Conservation (phyloP, 768 basidiomycete genomes). For the Amylocystis lapponica region DNA sequence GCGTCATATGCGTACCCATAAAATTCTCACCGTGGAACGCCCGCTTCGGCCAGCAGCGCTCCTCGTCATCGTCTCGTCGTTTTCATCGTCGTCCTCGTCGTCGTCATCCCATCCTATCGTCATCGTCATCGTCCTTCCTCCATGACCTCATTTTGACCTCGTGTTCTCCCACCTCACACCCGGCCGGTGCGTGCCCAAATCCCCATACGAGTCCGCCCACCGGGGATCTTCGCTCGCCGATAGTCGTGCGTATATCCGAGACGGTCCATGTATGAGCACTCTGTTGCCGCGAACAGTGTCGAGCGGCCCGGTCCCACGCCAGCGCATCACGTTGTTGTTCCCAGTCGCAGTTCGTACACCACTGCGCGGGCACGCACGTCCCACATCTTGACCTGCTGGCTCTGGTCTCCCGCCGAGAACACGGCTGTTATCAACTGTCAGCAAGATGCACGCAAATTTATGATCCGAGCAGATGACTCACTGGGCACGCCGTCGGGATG, state of each 20-base stretch:
- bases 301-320: slow-evolving; percentile 25
- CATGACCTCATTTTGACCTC: no score
- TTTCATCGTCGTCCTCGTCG: slow-evolving; percentile 13
- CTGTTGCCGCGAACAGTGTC: slow-evolving; percentile 30
- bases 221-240: slow-evolving; percentile 15
- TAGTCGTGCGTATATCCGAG: slow-evolving; percentile 18
- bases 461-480: slow-evolving; percentile 11
- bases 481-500: slow-evolving; percentile 36
- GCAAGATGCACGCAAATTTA: not conserved
- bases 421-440: slow-evolving; percentile 7
- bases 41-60: slow-evolving; percentile 26
- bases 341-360: slow-evolving; percentile 40
- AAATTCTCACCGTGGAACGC: slow-evolving; percentile 19
- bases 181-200: not conserved
- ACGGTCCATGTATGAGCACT: slow-evolving; percentile 25
- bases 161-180: no score
- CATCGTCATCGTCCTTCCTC: no score
- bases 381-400: slow-evolving; percentile 35
- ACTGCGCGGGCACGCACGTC: slow-evolving; percentile 30
- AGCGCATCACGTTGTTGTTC: slow-evolving; percentile 33
- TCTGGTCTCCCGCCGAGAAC: slow-evolving; percentile 25
- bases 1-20: slow-evolving; percentile 34
- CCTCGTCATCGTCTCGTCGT: slow-evolving; percentile 3
- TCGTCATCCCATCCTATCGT: no score
- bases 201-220: no score